Base-by-base conservation (phyloP, 768 basidiomycete genomes). In the Termitomyces sp. region DNA sequence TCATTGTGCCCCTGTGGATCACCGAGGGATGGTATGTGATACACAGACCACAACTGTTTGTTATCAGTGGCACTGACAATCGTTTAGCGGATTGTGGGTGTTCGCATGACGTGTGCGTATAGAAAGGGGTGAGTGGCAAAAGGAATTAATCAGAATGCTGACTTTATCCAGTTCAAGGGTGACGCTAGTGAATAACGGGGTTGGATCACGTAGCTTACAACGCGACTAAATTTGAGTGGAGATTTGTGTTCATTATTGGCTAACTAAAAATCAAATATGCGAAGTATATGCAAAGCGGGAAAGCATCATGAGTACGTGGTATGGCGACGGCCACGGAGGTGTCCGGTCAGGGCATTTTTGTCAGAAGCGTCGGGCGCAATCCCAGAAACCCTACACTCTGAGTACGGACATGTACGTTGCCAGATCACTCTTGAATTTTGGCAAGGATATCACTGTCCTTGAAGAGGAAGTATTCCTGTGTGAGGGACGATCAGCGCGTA, bases 391-490 rank as follows among this genome's bases (percentile, higher is more conserved):
- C 47, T 28, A 47, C 48, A 6, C 47, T 18, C 55, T 35, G 5
- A 30, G 46, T 26, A 41, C 28, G 14, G 35, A 46, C 28, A 49
- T 44, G 30, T 23, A 8, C 9, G 6, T n/a, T 40, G 23, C 8
- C n/a, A 30, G 14, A 72, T 75, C 82, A 97, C 79, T 97, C 95
- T 72, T 89, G 83, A 68, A 98, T 94, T 80, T 95, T 97, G 60
- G 96, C 96, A 55, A 98, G 82, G 71, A 99, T 97, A 70, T 98
- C 95, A 28, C 84, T 73, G 75, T 98, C 96, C 77, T 88, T 91
- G 87, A 95, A 98, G 59, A 99, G 76, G 79, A 82, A 89, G 76
- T 90, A 99, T 71, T 99, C 96, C 95, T 98, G 67, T n/a, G 9
- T 5, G 8, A 20, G 33, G 43, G 13, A 26, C 23, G 38, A 4